Conservation (phyloP, 495 filamentous ascomycete species). For the Recurvomyces mirabilis region DNA sequence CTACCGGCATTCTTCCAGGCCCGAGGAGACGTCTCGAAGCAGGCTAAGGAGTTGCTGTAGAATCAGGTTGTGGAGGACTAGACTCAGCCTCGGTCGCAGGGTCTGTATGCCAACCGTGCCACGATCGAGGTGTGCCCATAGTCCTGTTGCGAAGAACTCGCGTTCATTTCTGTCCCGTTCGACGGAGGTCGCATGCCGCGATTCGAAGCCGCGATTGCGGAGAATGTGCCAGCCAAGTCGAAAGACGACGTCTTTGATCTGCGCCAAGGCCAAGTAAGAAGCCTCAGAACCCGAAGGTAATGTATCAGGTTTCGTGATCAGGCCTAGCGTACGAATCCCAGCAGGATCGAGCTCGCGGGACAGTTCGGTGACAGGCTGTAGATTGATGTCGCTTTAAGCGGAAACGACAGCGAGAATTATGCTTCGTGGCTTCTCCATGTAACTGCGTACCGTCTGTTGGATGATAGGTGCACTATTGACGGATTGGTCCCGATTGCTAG, state of each 20-base stretch:
- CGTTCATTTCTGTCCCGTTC: background rate
- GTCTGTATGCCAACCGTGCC: conserved; percentile 38
- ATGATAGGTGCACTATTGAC: conserved; percentile 37
- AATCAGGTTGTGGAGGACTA: conserved; percentile 47
- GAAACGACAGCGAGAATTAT: conserved; percentile 44
- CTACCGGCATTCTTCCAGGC: background rate
- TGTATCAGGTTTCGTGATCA: conserved; percentile 50
- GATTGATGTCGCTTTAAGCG: conserved; percentile 51
- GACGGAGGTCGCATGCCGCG: background rate
- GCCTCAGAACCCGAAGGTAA: background rate
- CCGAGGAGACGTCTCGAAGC: conserved; percentile 41
- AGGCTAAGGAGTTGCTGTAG: conserved; percentile 45
- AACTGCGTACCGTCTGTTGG: conserved; percentile 41
- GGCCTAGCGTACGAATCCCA: conserved; percentile 44
- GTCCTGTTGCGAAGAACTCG: conserved; percentile 37
- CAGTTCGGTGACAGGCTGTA: conserved; percentile 48
- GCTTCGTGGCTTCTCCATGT: conserved; percentile 43
- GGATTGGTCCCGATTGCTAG: conserved; percentile 39
- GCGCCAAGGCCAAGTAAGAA: conserved; percentile 39
- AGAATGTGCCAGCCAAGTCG: conserved; percentile 50
- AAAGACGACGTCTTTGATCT: conserved; percentile 35
- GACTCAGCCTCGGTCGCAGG: conserved; percentile 43
- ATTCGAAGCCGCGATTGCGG: conserved; percentile 32
- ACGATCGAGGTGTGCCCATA: conserved; percentile 36
- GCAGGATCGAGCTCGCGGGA: conserved; percentile 39